A percentile compares a stretch with the other conserved stretches of the same genome.
Evolutionary conservation across 1,139 yeast species (phyloP).

Genomic region (Pichia sp.): DNA sequence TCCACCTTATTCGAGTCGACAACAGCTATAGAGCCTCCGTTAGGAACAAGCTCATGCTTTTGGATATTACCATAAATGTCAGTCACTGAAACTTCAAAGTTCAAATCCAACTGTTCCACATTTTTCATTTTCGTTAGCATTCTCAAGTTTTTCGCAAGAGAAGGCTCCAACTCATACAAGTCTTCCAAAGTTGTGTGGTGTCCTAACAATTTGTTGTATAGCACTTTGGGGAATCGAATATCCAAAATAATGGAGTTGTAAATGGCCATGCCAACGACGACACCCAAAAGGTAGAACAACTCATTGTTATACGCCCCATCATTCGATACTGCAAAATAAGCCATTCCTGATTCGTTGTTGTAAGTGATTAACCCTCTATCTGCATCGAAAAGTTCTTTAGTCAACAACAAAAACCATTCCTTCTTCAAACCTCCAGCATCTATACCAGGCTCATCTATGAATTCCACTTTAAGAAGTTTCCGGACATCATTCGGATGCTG

Average conservation of each 20-base stretch:
- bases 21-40: conserved; percentile 55
- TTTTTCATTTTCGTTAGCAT: conserved; percentile 40
- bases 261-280: conserved; percentile 82
- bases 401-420: conserved; percentile 83
- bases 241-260: conserved; percentile 87
- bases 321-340: conserved; percentile 61
- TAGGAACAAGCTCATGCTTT: conserved; percentile 48
- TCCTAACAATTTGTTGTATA: conserved; percentile 66
- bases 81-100: conserved; percentile 43
- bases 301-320: conserved; percentile 33
- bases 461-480: conserved; percentile 73
- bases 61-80: conserved; percentile 39
- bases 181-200: conserved; percentile 57
- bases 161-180: conserved; percentile 63
- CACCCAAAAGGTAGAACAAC: conserved; percentile 73
- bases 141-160: conserved; percentile 53
- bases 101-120: conserved; percentile 43
- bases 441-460: conserved; percentile 82
- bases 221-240: conserved; percentile 65
- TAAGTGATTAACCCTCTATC: conserved; percentile 57
- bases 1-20: conserved; percentile 50
- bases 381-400: conserved; percentile 65
- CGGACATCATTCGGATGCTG: conserved; percentile 58
- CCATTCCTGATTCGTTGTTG: conserved; percentile 62
- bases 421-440: conserved; percentile 93